Evolutionary conservation across 805 yeast species (phyloP).

Genomic region (Saturnispora halmiae): DNA sequence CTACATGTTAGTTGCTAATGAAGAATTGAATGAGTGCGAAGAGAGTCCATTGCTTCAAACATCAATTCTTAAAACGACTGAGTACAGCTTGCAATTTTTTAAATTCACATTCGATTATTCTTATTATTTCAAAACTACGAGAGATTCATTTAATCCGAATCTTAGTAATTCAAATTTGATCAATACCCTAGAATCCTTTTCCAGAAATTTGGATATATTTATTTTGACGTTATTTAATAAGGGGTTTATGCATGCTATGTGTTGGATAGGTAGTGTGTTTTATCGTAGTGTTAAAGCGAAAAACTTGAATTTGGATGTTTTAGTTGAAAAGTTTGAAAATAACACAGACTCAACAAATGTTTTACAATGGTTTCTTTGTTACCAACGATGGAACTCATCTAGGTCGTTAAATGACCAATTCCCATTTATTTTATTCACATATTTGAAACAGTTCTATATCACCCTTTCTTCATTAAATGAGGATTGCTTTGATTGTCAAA

Average conservation of each 20-base stretch:
- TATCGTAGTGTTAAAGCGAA: slow-evolving; percentile 6
- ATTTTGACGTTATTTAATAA: slow-evolving; percentile 16
- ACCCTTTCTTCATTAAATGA: slow-evolving; percentile 17
- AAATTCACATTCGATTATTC: slow-evolving; percentile 28
- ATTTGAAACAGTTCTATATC: slow-evolving; percentile 23
- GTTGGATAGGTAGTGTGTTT: slow-evolving; percentile 9
- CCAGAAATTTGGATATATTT: slow-evolving; percentile 20
- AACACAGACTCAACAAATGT: slow-evolving; percentile 24
- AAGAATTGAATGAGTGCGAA: slow-evolving; percentile 13
- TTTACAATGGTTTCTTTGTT: slow-evolving; percentile 24
- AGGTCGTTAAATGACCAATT: slow-evolving; percentile 19
- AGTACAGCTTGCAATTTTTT: slow-evolving; percentile 29
- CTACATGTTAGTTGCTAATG: slow-evolving; percentile 31
- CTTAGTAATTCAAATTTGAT: slow-evolving; percentile 8
- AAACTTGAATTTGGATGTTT: slow-evolving; percentile 12
- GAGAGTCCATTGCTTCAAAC: slow-evolving; percentile 15
- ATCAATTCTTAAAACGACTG: slow-evolving; percentile 26
- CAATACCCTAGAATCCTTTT: slow-evolving; percentile 18
- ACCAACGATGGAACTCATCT: slow-evolving; percentile 6
- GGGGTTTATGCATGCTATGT: slow-evolving; percentile 4
- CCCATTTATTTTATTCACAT: slow-evolving; percentile 23
- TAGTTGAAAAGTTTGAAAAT: slow-evolving; percentile 22
- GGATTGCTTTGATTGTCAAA: slow-evolving; percentile 21
- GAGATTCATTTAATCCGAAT: slow-evolving; percentile 15
- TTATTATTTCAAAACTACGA: slow-evolving; percentile 21